These are phyloP conservation scores for Xanthoconium purpureum DNA, from an alignment of 768 basidiomycete species.

Conservation along the genomic window DNA sequence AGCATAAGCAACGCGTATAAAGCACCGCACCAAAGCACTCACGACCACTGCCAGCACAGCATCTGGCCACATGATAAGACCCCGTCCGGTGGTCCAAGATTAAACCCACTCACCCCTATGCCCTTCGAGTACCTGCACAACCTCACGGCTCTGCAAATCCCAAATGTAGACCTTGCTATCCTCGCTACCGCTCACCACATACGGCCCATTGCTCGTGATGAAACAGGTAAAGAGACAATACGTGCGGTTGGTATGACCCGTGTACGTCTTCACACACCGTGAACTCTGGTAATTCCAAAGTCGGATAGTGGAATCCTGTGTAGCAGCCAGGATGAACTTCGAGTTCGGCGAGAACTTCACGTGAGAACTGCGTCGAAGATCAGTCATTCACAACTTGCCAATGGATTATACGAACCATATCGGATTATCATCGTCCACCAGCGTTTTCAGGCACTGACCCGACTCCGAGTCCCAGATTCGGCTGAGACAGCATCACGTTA, in stretches of 20 bases:
- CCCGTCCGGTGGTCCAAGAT: neutral
- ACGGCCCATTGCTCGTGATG: slow-evolving; percentile 53
- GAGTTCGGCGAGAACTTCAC: slow-evolving; percentile 93
- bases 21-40: slow-evolving; percentile 23
- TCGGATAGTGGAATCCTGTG: slow-evolving; percentile 91
- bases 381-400: slow-evolving; percentile 3
- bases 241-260: slow-evolving; percentile 81
- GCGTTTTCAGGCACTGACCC: slow-evolving; percentile 95
- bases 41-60: slow-evolving; percentile 80
- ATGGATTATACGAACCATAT: slow-evolving; percentile 57
- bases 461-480: slow-evolving; percentile 98
- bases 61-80: slow-evolving; percentile 25
- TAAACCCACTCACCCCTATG: slow-evolving; percentile 60
- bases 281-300: slow-evolving; percentile 93
- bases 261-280: slow-evolving; percentile 89
- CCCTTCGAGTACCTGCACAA: slow-evolving; percentile 72
- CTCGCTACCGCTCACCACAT: slow-evolving; percentile 86
- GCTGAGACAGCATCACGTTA: slow-evolving; percentile 40
- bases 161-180: slow-evolving; percentile 86
- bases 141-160: slow-evolving; percentile 80
- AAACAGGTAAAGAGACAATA: slow-evolving; percentile 77
- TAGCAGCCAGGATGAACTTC: slow-evolving; percentile 82
- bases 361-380: slow-evolving; percentile 56
- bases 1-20: slow-evolving; percentile 3
- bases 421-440: slow-evolving; percentile 95